Percentiles rank a stretch among this genome's conserved stretches.
phyloP scores from a whole-genome alignment of 768 basidiomycete genomes.

The Macrocybe gigantea region DNA sequence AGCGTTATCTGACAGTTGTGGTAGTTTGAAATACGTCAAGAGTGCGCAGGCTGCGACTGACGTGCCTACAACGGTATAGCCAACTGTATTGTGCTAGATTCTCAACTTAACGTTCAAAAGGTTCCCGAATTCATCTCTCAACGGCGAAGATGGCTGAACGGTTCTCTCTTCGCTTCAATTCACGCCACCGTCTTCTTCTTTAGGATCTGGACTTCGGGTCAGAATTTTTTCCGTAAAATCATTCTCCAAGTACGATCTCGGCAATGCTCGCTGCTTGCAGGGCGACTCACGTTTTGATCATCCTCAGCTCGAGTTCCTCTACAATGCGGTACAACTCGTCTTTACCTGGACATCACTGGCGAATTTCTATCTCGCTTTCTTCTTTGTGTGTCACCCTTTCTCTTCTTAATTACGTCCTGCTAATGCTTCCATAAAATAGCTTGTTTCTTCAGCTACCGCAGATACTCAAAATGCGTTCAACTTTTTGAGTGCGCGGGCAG shows the following conservation, averaged over 20 bases:
- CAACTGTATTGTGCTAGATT: background rate
- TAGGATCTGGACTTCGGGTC: slow-evolving; percentile 89
- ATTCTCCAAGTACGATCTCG: slow-evolving; percentile 48
- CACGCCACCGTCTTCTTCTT: slow-evolving; percentile 89
- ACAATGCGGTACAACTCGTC: slow-evolving; percentile 82
- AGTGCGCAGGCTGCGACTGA: slow-evolving; percentile 95
- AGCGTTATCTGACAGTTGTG: slow-evolving; percentile 4
- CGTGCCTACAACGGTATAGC: slow-evolving; percentile 71
- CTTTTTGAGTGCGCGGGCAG: slow-evolving; percentile 69
- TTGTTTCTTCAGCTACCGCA: slow-evolving; percentile 76
- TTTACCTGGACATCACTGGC: slow-evolving; percentile 95
- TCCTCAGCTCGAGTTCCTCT: slow-evolving; percentile 75
- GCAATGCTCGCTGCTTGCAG: background rate
- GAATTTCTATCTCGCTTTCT: slow-evolving; percentile 93
- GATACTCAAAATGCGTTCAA: slow-evolving; percentile 61
- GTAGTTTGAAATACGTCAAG: slow-evolving; percentile 82
- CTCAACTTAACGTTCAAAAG: slow-evolving; percentile 18
- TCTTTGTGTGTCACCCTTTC: slow-evolving; percentile 60
- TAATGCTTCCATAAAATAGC: slow-evolving; percentile 33
- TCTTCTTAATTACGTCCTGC: slow-evolving; percentile 11
- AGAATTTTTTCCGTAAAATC: slow-evolving; percentile 80
- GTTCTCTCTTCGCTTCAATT: slow-evolving; percentile 88
- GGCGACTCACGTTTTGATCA: background rate
- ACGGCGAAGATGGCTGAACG: slow-evolving; percentile 83
- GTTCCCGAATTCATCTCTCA: slow-evolving; percentile 95